These are phyloP conservation scores for Globisporangium rhizosaccharum DNA, from an alignment of 352 stramenopile genomes.

Conservation along the genomic window DNA sequence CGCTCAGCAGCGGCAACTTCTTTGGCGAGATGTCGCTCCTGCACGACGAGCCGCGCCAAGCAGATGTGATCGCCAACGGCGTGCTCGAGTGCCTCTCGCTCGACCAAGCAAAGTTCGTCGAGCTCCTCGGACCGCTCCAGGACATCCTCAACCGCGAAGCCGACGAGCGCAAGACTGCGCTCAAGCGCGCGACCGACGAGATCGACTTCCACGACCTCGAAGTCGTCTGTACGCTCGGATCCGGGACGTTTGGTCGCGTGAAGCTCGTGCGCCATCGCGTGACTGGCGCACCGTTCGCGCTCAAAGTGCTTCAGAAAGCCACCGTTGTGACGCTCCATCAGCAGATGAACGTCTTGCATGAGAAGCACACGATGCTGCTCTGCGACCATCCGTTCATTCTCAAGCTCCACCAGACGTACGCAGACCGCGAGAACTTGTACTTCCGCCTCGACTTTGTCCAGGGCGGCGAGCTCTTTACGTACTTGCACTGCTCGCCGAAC, in stretches of 20 bases:
- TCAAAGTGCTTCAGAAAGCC: slow-evolving; percentile 93
- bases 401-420: slow-evolving; percentile 82
- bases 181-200: slow-evolving; percentile 21
- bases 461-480: slow-evolving; percentile 91
- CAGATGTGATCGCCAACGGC: slow-evolving; percentile 65
- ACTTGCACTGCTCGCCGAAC: slow-evolving; percentile 80
- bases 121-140: slow-evolving; percentile 76
- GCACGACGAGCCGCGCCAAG: slow-evolving; percentile 47
- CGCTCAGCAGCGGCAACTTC: no score
- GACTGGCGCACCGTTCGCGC: slow-evolving; percentile 59
- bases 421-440: slow-evolving; percentile 88
- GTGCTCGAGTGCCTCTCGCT: slow-evolving; percentile 87
- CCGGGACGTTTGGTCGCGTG: slow-evolving; percentile 87
- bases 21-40: slow-evolving; percentile 45
- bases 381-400: slow-evolving; percentile 90
- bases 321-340: slow-evolving; percentile 87
- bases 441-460: slow-evolving; percentile 91
- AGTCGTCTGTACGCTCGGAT: slow-evolving; percentile 84
- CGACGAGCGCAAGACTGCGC: slow-evolving; percentile 37
- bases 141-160: slow-evolving; percentile 63
- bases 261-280: slow-evolving; percentile 70
- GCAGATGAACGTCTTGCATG: slow-evolving; percentile 90
- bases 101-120: slow-evolving; percentile 81
- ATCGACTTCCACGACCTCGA: slow-evolving; percentile 78
- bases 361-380: slow-evolving; percentile 85